phyloP scores from a whole-genome alignment of 305 asterid genomes.

The Fraxinus sp. region DNA sequence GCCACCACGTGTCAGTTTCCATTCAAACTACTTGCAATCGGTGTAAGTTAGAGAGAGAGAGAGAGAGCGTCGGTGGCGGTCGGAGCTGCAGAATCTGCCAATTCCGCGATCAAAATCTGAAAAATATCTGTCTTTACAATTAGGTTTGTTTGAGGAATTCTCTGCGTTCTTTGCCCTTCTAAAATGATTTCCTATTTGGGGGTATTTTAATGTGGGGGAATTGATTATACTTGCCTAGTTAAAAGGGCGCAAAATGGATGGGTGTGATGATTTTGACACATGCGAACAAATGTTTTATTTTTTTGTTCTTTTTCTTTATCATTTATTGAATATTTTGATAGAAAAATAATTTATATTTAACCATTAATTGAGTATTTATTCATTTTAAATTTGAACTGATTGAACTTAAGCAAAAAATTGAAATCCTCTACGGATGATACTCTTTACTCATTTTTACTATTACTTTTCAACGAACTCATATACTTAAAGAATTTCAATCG shows the following conservation, averaged over 20 bases:
- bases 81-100: background rate
- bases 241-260: background rate
- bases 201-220: background rate
- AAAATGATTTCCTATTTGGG: background rate
- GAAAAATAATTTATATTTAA: too few relatives aligned
- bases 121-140: background rate
- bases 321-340: too few relatives aligned
- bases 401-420: too few relatives aligned
- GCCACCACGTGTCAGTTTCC: background rate
- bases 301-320: too few relatives aligned
- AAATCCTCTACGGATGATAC: too few relatives aligned
- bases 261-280: too few relatives aligned
- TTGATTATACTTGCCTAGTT: background rate
- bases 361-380: background rate
- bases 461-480: background rate
- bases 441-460: background rate
- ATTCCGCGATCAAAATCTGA: background rate
- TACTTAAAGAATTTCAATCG: too few relatives aligned
- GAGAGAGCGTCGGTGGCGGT: background rate
- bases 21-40: background rate
- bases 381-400: too few relatives aligned
- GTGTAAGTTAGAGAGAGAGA: background rate
- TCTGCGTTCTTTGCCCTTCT: background rate
- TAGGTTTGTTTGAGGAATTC: background rate
- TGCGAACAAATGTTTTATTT: too few relatives aligned